These are phyloP conservation scores for Botryotinia convoluta DNA, from an alignment of 2,329 filamentous ascomycete genomes.

Conservation along the genomic window DNA sequence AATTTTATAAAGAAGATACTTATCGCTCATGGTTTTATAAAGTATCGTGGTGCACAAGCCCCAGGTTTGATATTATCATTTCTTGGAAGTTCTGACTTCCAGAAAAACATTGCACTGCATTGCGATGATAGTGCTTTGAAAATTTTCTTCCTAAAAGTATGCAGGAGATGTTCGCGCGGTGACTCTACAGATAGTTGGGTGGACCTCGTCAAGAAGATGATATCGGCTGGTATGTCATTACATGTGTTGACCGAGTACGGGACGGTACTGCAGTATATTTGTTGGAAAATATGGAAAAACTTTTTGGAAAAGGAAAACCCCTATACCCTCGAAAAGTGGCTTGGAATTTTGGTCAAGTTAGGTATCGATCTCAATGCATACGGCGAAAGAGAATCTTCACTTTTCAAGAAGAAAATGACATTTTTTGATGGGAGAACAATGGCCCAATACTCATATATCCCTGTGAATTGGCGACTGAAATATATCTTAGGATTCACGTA, in stretches of 20 bases:
- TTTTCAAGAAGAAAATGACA: too few species aligned
- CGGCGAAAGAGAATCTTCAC: too few species aligned
- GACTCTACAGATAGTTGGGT: background rate
- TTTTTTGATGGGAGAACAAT: too few species aligned
- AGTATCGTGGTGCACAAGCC: rapidly evolving
- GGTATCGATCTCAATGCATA: too few species aligned
- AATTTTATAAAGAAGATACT: background rate
- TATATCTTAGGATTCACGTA: background rate
- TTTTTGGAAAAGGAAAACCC: too few species aligned
- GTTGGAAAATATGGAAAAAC: too few species aligned
- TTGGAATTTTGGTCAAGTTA: too few species aligned
- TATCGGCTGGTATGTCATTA: background rate
- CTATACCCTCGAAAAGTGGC: too few species aligned
- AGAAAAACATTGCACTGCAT: background rate
- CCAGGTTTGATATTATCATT: background rate
- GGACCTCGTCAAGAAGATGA: background rate
- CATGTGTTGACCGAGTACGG: too few species aligned
- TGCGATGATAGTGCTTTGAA: background rate
- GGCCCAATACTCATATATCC: too few species aligned
- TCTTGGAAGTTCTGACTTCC: background rate
- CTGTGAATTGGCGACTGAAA: too few species aligned
- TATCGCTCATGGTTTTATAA: rapidly evolving
- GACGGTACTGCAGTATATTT: too few species aligned
- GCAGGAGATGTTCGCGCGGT: rapidly evolving
- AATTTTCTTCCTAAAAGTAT: rapidly evolving